A percentile compares a stretch with the other conserved stretches of the same genome.
These are phyloP conservation scores for Scheffersomyces coipomensis DNA, from an alignment of 805 yeast genomes.

Conservation along the genomic window DNA sequence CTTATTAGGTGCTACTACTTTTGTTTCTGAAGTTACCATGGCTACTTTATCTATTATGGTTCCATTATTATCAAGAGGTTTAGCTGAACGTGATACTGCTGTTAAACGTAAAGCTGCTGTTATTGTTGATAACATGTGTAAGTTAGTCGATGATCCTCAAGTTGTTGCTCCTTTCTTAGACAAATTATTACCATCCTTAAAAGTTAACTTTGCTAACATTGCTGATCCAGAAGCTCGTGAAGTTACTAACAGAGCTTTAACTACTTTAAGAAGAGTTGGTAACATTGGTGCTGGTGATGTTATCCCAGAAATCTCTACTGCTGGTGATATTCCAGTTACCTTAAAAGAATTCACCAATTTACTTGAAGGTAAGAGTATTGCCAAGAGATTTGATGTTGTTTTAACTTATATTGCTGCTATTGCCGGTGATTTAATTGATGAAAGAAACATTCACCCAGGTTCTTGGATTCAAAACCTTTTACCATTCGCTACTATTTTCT, in stretches of 20 bases:
- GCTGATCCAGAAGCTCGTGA: conserved; percentile 99
- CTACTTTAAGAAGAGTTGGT: conserved; percentile 98
- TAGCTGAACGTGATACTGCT: conserved; percentile 98
- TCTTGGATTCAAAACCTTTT: conserved; percentile 87
- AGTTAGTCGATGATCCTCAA: conserved; percentile 99
- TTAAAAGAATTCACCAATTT: conserved; percentile 75
- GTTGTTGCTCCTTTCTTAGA: conserved; percentile 99
- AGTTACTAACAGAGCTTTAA: conserved; percentile 94
- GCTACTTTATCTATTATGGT: conserved; percentile 99
- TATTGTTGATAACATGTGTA: conserved; percentile 99
- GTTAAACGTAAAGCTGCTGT: conserved; percentile 99
- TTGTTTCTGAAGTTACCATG: conserved; percentile 99
- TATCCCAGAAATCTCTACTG: conserved; percentile 96
- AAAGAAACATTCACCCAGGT: conserved; percentile 86
- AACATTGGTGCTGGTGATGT: conserved; percentile 85
- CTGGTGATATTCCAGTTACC: conserved; percentile 94
- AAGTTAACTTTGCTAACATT: conserved; percentile 89
- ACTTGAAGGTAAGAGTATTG: conserved; percentile 64
- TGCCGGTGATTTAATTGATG: conserved; percentile 99
- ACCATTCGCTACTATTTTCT: conserved; percentile 94
- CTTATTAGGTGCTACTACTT: conserved; percentile 98
- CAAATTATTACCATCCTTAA: conserved; percentile 93
- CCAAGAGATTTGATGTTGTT: conserved; percentile 76
- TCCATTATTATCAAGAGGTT: conserved; percentile 98
- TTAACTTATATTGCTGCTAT: conserved; percentile 86